Evolutionary conservation across 192 early-diverging fungal species (phyloP), one percentile per base, ranked within the genome.

Genomic region (Coemansia sp.): DNA sequence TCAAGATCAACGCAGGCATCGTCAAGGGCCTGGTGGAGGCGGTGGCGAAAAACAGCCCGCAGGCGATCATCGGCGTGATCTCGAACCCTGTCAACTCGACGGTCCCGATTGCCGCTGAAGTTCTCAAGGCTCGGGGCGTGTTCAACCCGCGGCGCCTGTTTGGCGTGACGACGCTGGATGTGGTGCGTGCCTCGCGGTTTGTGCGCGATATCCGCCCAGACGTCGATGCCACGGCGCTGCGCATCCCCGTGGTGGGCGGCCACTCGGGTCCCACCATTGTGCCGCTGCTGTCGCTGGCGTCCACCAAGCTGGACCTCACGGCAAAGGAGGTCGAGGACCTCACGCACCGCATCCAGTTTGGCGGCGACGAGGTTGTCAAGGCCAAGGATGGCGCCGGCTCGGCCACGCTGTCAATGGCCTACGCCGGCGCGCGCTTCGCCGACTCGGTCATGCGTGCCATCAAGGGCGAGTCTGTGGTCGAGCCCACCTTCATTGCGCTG

Each of bases 51-150:
- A 66, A 87, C 83, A 87, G 89, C 68, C 94, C 95, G 64, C 89
- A 91, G 68, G 95, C 94, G 49, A 85, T 92, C 82, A 66, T 79
- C 20, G 84, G 91, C 56, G 85, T 98, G 77, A 98, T 98, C 73
- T 89, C 95, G 67, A 98, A 98, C 90, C 95, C 95, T 45, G 95
- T 98, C 71, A 98, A 98, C 88, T 96, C 94, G 40, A 98, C 94
- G 25, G 95, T 98, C 46, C 94, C 95, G 53, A 96, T 98, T 70
- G 89, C 95, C 61, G 91, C 91, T 62, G 94, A 98, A 83, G 90
- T 94, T 40, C 87, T 95, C 76, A 98, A 98, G 88, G 86, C 92
- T 80, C 80, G 84, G 64, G 87, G 87, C 70, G 92, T 92, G 63
- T 98, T 92, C 80, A 90, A 98, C 82, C 88, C 94, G 61, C 85